These are phyloP conservation scores for Linnemannia exigua DNA, from an alignment of 192 early-diverging fungal species.

Conservation along the genomic window DNA sequence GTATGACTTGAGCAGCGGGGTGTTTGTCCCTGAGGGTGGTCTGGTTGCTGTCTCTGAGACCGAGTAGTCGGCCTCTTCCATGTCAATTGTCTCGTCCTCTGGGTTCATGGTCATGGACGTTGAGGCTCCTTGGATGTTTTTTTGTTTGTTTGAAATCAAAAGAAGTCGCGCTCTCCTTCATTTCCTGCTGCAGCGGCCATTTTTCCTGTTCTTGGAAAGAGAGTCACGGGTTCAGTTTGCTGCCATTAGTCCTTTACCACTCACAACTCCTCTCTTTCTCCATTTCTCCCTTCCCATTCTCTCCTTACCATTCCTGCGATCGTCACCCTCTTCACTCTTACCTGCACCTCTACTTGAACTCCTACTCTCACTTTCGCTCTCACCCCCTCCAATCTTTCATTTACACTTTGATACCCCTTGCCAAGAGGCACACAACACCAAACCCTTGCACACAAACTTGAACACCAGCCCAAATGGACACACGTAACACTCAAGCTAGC, in stretches of 20 bases:
- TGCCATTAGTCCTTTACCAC: not conserved
- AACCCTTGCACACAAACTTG: not conserved
- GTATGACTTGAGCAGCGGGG: constrained; percentile 57
- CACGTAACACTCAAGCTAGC: not conserved
- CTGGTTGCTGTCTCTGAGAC: not conserved
- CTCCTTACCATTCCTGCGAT: not conserved
- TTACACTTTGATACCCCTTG: not conserved
- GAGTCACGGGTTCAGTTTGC: not conserved
- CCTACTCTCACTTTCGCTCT: not conserved
- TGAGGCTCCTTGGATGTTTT: not conserved
- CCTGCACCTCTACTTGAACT: not conserved
- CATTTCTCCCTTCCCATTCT: not conserved
- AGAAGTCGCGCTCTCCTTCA: not conserved
- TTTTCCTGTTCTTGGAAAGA: not conserved
- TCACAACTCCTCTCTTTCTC: not conserved
- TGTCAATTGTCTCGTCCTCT: constrained; percentile 42
- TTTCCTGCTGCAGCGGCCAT: not conserved
- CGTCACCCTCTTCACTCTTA: not conserved
- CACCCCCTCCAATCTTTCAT: not conserved
- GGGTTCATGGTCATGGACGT: constrained; percentile 20
- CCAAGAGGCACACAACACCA: not conserved
- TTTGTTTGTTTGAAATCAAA: constrained; percentile 8
- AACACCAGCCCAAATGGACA: not conserved
- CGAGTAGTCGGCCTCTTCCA: constrained; percentile 28
- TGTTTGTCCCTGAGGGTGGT: constrained; percentile 38